Evolutionary conservation across 83 land plant genomes (phyloP), one percentile per base, ranked within the genome.

Genomic region (Diphasiastrum complanatum): DNA sequence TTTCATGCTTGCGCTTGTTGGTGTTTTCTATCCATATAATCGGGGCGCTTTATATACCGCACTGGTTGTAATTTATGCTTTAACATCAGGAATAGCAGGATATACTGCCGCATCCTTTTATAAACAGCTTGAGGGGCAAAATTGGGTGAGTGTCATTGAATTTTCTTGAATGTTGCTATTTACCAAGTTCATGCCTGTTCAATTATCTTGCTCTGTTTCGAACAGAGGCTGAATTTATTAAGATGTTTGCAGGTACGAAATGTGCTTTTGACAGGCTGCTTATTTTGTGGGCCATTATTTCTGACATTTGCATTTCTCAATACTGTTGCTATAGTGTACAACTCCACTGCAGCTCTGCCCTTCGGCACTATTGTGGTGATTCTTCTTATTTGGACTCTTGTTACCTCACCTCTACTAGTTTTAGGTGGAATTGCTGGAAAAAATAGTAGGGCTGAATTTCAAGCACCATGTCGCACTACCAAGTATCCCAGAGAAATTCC

Each of bases 11-110:
- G 79, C 85, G 18, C 61, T 82, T 46, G 83, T 82, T 32, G 85
- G 85, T 23, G 83, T 82, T 24, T 82, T 82, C 57, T 82, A 82
- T 34, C 85, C 85, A 23, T 82, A 82, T 72, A 82, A 82, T 33
- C 40, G 85, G 16, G 85, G 85, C 2, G 79, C 85, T 14, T 68
- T 82, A 11, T 79, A 75, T 54, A 82, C 80, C 2, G 85, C 85
- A 8, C 75, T 79, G 40, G 83, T 82, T 45, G 70, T 82, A 29
- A 82, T 82, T 20, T 82, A 82, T 69, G 85, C 85, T 33, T 77
- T 82, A 31, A 82, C 85, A 23, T 79, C 85, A 47, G 85, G 85
- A 11, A 79, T 82, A 48, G 82, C 85, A 29, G 85, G 85, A 19
- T 82, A 82, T 43, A 72, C 63, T 33, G 79, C 85, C 18, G 67